Evolutionary conservation across 176 grass and related monocot species (phyloP).

Genomic region (Aegilops tauschii): DNA sequence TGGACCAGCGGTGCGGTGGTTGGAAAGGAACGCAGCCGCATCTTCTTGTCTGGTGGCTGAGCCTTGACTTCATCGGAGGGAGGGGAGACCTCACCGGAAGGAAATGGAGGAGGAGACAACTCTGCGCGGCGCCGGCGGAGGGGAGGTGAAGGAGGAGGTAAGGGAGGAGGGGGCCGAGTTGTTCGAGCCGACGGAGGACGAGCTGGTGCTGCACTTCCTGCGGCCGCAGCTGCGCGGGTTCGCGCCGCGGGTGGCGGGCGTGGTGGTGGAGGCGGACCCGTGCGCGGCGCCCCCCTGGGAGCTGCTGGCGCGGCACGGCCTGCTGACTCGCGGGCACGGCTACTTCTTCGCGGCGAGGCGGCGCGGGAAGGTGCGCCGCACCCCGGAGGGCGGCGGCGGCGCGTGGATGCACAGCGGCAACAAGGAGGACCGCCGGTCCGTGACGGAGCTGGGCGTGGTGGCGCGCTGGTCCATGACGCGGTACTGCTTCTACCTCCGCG

Average conservation of each 20-base stretch:
- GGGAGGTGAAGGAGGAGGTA: neutral
- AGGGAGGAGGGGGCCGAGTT: neutral
- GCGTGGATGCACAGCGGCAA: constrained; percentile 24
- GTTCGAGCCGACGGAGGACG: constrained; percentile 44
- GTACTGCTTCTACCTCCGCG: constrained; percentile 27
- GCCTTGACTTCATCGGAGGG: neutral
- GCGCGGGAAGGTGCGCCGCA: neutral
- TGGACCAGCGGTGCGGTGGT: no score
- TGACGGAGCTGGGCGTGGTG: constrained; percentile 30
- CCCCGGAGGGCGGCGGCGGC: constrained; percentile 5
- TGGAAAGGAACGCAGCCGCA: neutral
- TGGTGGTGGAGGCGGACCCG: constrained; percentile 40
- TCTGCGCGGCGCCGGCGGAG: neutral
- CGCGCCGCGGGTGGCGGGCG: constrained; percentile 33
- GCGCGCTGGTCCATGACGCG: constrained; percentile 25
- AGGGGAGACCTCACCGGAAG: neutral
- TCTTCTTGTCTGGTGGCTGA: neutral
- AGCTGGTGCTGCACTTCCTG: constrained; percentile 47
- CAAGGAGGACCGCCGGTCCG: neutral
- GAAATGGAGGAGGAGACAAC: neutral
- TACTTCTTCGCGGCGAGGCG: constrained; percentile 34
- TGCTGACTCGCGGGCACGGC: neutral
- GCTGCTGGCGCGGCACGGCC: constrained; percentile 27
- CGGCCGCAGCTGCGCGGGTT: constrained; percentile 38
- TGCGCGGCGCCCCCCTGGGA: constrained; percentile 40